phyloP scores from a whole-genome alignment of 73 alveolate genomes.

The Symbiodinium natans region DNA sequence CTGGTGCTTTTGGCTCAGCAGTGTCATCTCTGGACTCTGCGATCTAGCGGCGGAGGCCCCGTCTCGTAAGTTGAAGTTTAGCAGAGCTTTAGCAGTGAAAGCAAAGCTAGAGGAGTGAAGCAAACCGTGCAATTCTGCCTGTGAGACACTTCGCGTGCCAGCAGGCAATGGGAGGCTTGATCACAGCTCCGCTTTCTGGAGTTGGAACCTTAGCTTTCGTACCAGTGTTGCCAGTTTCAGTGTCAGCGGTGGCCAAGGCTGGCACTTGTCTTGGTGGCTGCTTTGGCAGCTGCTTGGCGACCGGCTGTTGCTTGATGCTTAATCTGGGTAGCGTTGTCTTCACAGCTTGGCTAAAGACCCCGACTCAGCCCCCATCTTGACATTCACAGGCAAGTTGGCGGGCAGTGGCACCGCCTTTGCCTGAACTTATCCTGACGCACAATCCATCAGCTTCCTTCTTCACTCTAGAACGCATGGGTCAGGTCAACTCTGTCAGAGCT shows the following conservation, averaged over 20 bases:
- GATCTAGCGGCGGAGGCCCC: not conserved
- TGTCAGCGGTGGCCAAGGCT: slow-evolving; percentile 2
- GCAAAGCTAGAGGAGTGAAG: no score
- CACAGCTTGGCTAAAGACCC: not conserved
- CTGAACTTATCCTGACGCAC: no score
- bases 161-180: slow-evolving; percentile 84
- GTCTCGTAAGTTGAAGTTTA: no score
- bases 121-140: no score
- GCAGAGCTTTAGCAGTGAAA: no score
- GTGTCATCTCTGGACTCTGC: not conserved
- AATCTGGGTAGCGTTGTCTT: not conserved
- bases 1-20: not conserved
- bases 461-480: no score
- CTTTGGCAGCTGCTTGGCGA: slow-evolving; percentile 90
- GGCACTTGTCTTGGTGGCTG: slow-evolving; percentile 94
- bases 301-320: slow-evolving; percentile 62
- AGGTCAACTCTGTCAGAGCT: slow-evolving; percentile 1
- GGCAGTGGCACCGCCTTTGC: not conserved
- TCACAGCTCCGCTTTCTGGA: slow-evolving; percentile 76
- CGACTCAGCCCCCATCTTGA: not conserved
- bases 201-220: not conserved
- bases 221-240: not conserved
- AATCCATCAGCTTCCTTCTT: no score
- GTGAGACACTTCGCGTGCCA: no score
- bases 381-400: slow-evolving; percentile 30